Evolutionary conservation across 257 asterid species (phyloP), one percentile per base, ranked within the genome.

Genomic region (Handroanthus guayacan): DNA sequence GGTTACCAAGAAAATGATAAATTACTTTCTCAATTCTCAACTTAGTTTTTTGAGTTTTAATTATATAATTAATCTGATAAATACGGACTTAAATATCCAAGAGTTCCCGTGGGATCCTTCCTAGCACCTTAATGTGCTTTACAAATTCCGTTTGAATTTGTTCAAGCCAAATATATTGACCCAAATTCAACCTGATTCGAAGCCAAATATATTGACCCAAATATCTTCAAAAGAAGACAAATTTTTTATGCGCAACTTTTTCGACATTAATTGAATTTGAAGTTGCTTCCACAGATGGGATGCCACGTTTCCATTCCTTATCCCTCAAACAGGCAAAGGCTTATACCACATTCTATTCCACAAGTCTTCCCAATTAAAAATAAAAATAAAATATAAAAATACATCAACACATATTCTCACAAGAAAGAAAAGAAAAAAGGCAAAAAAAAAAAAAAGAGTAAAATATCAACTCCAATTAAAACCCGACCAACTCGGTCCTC

Each of bases 291-390:
- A 43, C 2, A 52, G 5, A 25, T 13, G 17, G 54, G 7, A 2
- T 18, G 3, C 3, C 13, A 5, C 72, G 65, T 6, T 37, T 12
- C 64, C 64, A 36, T 48, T 75, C 74, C 71, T 80, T 75, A 34
- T 77, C 75, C 39, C 0, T 12, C 13, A 65, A 70, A 39, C 58
- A 70, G 60, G 71, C 71, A 71, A 70, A 70, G 36, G 13, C 3
- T 1, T 18, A 9, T 18, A 62, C 47, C 71, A 34, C 55, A 67
- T 37, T 74, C 50, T 74, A 20, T 38, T 37, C 3, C 14, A 50
- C 8, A 25, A 25, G 31, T 25, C 31, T 25, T 25, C 1, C n/a
- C 8, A 36, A 13, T 6, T 57, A 57, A 11, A 17, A 11, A 52
- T 5, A 36, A 39, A 39, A 1, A 39, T 39, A 39, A 39, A 39